These are phyloP conservation scores for Boeremia exigua DNA, from an alignment of 2,329 filamentous ascomycete species.

Conservation along the genomic window DNA sequence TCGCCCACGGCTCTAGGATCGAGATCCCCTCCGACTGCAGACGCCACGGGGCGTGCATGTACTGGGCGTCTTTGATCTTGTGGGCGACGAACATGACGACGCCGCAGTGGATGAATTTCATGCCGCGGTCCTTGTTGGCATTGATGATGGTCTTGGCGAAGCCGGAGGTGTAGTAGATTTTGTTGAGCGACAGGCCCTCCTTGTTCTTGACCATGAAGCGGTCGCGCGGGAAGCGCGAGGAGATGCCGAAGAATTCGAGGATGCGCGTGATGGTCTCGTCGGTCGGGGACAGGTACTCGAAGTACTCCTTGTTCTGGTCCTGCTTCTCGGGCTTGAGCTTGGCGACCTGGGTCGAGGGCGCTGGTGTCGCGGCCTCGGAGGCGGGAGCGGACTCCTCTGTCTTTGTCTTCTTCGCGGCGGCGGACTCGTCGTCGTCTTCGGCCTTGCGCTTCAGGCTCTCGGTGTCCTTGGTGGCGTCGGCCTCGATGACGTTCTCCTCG, in stretches of 20 bases:
- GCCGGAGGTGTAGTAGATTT: conserved; percentile 92
- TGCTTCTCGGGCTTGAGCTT: conserved; percentile 55
- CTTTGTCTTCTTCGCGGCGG: conserved; percentile 41
- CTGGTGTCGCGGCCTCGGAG: conserved; percentile 17
- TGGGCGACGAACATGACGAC: conserved; percentile 84
- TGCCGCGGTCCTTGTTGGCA: conserved; percentile 85
- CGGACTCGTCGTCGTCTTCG: conserved; percentile 44
- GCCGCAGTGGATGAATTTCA: conserved; percentile 95
- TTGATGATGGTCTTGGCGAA: conserved; percentile 84
- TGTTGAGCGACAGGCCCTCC: conserved; percentile 84
- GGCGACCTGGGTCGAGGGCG: conserved; percentile 19
- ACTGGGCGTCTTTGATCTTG: conserved; percentile 91
- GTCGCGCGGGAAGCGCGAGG: conserved; percentile 82
- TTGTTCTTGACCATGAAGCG: conserved; percentile 97
- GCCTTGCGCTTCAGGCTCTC: conserved; percentile 49
- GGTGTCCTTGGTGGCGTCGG: conserved; percentile 28
- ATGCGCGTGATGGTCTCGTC: conserved; percentile 81
- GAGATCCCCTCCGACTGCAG: conserved; percentile 94
- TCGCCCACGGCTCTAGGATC: conserved; percentile 89
- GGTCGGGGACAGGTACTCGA: conserved; percentile 81
- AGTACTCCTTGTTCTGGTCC: conserved; percentile 77
- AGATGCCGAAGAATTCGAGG: conserved; percentile 83
- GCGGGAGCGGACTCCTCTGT: conserved; percentile 33
- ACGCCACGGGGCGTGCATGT: conserved; percentile 88
- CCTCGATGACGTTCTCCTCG: conserved; percentile 33